Evolutionary conservation across 192 early-diverging fungal species (phyloP).

Genomic region (Coemansia sp.): DNA sequence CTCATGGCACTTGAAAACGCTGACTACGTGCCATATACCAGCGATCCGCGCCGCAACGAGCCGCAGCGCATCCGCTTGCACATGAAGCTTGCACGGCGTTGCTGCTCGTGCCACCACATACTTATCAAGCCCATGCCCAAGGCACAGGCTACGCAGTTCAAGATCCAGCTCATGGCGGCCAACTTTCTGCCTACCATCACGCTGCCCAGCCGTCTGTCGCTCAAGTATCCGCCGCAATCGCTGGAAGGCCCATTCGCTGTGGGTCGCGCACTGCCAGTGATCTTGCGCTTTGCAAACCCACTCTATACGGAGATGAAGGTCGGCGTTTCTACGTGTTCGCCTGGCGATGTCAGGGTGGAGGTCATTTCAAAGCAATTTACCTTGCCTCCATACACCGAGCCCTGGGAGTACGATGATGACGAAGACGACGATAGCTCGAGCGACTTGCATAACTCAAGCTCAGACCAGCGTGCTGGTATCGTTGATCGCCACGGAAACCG

Average conservation of each 20-base stretch:
- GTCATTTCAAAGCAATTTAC: constrained; percentile 67
- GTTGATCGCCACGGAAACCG: constrained; percentile 49
- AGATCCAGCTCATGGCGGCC: constrained; percentile 85
- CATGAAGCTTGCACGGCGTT: constrained; percentile 85
- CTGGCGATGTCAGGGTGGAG: constrained; percentile 54
- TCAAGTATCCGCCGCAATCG: constrained; percentile 16
- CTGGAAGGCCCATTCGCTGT: constrained; percentile 38
- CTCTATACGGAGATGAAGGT: constrained; percentile 73
- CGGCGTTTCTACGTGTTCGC: constrained; percentile 52
- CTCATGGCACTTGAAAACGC: constrained; percentile 27
- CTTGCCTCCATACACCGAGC: constrained; percentile 74
- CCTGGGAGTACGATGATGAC: constrained; percentile 80
- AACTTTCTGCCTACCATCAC: constrained; percentile 83
- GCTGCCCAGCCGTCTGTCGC: constrained; percentile 20
- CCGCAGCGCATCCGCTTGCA: constrained; percentile 88
- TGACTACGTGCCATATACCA: constrained; percentile 58
- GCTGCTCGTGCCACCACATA: constrained; percentile 85
- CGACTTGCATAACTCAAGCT: background rate
- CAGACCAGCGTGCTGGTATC: constrained; percentile 25
- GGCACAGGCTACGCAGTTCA: constrained; percentile 84
- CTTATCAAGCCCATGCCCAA: constrained; percentile 93
- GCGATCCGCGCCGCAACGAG: constrained; percentile 40
- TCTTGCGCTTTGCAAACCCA: constrained; percentile 82
- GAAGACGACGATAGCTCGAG: constrained; percentile 38
- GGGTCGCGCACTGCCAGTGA: constrained; percentile 51